Evolutionary conservation across 495 filamentous ascomycete species (phyloP), one percentile per base, ranked within the genome.

Genomic region (Antarctomyces pellizariae): DNA sequence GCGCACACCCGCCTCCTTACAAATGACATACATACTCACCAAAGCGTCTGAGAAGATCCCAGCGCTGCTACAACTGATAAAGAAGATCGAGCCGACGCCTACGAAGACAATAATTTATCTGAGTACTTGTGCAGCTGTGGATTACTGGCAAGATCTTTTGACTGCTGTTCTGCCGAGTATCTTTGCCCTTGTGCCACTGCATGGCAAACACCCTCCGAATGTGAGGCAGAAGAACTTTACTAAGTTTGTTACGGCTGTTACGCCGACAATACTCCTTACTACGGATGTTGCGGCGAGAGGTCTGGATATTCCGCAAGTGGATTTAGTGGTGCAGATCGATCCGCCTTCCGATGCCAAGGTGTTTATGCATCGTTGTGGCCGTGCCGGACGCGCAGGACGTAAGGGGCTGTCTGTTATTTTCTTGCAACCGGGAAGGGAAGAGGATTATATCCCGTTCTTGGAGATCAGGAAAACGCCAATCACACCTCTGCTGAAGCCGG

Each of bases 341-440:
- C 73, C 83, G 0, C 86, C 86, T 1, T 72, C 67, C 16, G 84
- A 93, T 43, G 79, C 86, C 0, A 93, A 93, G 47, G 77, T 72
- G 19, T 95, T 93, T 47, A 70, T 97, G 29, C 86, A 97, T 50
- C 71, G 86, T 31, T 89, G 79, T 39, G 86, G 86, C 2, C 78
- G 86, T 30, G 80, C 89, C 1, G 86, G 83, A 0, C 66, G 86
- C 21, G 86, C 86, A 3, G 86, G 86, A 0, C 71, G 86, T 10
- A 59, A 62, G 27, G 86, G 86, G 1, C 56, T 91, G 8, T 82
- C 80, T 27, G 62, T 95, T 5, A 64, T 89, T 0, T 63, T 95
- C 35, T 59, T 97, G 9, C 74, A 75, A 10, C 74, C 74, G 1
- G 76, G 77, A 0, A 57, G 67, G 9, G 86, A 97, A 42, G 76